phyloP scores from a whole-genome alignment of 345 rosid genomes.

The Pelargonium nanum region DNA sequence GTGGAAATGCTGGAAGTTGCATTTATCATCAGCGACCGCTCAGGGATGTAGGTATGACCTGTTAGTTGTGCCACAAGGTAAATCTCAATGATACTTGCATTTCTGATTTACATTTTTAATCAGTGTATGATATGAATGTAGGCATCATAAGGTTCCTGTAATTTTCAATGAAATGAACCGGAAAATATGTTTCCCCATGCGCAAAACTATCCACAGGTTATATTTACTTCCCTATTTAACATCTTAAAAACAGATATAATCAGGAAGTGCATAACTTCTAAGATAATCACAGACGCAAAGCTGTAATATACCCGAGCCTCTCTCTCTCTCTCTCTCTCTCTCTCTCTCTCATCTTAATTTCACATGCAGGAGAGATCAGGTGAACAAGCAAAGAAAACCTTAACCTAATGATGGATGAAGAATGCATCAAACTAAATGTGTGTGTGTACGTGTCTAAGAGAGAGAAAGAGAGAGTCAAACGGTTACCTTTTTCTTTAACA shows the following conservation, averaged over 20 bases:
- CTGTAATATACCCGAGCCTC: too few species aligned
- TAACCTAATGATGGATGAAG: not conserved
- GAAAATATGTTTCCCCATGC: too few species aligned
- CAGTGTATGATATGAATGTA: not conserved
- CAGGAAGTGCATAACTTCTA: too few species aligned
- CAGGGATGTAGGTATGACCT: slow-evolving; percentile 84
- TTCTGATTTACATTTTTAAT: not conserved
- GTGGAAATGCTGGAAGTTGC: slow-evolving; percentile 82
- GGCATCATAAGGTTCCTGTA: not conserved
- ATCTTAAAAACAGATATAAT: too few species aligned
- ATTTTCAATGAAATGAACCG: too few species aligned
- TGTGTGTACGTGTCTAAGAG: not conserved
- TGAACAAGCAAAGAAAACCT: not conserved
- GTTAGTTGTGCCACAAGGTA: slow-evolving; percentile 17
- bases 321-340: too few species aligned
- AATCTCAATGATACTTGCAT: not conserved
- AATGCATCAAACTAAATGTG: not conserved
- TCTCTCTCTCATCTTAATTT: too few species aligned
- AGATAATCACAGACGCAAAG: too few species aligned
- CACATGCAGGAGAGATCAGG: too few species aligned
- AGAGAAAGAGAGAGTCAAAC: slow-evolving; percentile 2
- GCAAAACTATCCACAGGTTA: too few species aligned
- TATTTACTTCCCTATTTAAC: too few species aligned
- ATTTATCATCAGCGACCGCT: slow-evolving; percentile 82
- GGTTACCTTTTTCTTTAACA: slow-evolving; percentile 85